phyloP scores from a whole-genome alignment of 2,329 filamentous ascomycete species.

The Fusarium domesticum region DNA sequence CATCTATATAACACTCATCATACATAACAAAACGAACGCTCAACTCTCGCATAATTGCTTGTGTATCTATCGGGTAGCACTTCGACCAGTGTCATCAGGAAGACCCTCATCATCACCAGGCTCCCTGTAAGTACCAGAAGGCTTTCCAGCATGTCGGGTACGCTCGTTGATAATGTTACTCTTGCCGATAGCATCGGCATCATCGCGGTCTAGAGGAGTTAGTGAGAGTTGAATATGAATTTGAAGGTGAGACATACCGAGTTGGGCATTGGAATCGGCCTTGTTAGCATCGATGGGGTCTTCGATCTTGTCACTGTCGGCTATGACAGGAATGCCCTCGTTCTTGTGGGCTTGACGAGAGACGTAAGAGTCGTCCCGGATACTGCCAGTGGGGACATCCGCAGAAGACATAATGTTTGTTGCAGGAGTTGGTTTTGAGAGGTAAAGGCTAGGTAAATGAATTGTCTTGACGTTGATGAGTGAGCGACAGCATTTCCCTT shows the following conservation, averaged over 20 bases:
- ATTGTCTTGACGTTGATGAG: background rate
- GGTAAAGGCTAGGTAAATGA: background rate
- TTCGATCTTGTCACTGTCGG: slow-evolving; percentile 18
- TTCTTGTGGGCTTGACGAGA: slow-evolving; percentile 20
- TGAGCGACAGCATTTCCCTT: background rate
- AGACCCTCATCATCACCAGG: slow-evolving; percentile 22
- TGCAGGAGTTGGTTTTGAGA: background rate
- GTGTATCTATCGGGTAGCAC: background rate
- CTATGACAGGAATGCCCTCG: slow-evolving; percentile 19
- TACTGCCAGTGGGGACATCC: slow-evolving; percentile 11
- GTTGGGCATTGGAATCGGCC: slow-evolving; percentile 19
- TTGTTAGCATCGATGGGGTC: slow-evolving; percentile 13
- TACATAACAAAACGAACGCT: background rate
- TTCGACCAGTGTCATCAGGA: slow-evolving; percentile 17
- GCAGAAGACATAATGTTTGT: slow-evolving; percentile 17
- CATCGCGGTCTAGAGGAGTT: slow-evolving; percentile 13
- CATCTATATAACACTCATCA: no score
- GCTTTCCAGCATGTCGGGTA: slow-evolving; percentile 17
- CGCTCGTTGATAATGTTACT: slow-evolving; percentile 21
- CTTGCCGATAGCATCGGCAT: slow-evolving; percentile 17
- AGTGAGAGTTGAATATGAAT: fast-evolving
- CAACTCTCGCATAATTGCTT: background rate
- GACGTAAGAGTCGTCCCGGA: slow-evolving; percentile 17
- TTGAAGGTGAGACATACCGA: slow-evolving; percentile 6
- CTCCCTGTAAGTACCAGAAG: slow-evolving; percentile 17